Evolutionary conservation across 768 basidiomycete genomes (phyloP).

Genomic region (Tylopilus cervinicoccineus): DNA sequence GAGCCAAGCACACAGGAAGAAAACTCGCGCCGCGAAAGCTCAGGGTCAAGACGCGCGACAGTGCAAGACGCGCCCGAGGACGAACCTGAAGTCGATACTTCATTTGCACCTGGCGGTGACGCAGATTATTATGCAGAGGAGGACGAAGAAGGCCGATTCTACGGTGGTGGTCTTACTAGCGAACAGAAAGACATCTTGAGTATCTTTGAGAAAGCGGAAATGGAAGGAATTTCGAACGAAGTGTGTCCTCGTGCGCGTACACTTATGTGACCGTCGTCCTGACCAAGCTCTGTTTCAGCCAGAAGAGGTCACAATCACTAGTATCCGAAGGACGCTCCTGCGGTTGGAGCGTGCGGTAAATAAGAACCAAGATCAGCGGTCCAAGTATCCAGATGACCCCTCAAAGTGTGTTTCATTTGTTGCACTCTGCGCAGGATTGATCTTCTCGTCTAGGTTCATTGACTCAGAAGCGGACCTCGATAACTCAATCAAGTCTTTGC

Average conservation of each 20-base stretch:
- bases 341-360: conserved; percentile 85
- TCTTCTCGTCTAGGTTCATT: conserved; percentile 70
- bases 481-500: conserved; percentile 74
- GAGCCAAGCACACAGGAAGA: conserved; percentile 10
- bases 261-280: not conserved
- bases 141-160: conserved; percentile 90
- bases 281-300: conserved; percentile 36
- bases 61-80: conserved; percentile 54
- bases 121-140: conserved; percentile 90
- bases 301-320: conserved; percentile 64
- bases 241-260: conserved; percentile 40
- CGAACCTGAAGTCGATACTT: conserved; percentile 27
- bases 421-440: not conserved
- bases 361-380: conserved; percentile 94
- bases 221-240: conserved; percentile 60
- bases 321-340: conserved; percentile 69
- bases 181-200: conserved; percentile 95
- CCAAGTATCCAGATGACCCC: conserved; percentile 92
- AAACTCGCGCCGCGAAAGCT: conserved; percentile 2
- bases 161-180: conserved; percentile 86
- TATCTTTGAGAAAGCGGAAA: conserved; percentile 80
- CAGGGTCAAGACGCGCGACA: conserved; percentile 40
- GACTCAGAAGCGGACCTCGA: conserved; percentile 98
- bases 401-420: conserved; percentile 56
- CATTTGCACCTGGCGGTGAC: conserved; percentile 82